Evolutionary conservation across 2,329 filamentous ascomycete species (phyloP), one percentile per base, ranked within the genome.

Genomic region (Allantophomopsis cytisporea): DNA sequence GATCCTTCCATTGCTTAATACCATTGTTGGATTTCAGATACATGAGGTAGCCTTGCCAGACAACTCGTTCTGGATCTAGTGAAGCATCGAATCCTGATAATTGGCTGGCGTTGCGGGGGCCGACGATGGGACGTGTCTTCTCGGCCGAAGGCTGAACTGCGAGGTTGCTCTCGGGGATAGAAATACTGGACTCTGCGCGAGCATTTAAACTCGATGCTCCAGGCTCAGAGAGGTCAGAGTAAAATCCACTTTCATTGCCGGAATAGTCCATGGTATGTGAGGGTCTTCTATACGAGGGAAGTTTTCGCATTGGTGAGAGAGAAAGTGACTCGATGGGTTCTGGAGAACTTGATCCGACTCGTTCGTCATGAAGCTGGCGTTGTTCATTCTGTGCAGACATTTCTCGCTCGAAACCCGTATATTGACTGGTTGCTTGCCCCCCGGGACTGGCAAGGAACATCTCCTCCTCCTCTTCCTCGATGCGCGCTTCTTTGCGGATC

Each of bases 11-110:
- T 53, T 94, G 83, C 36, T 83, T 78, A 15, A 98, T 75, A 7
- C 87, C 86, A 16, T 80, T 71, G 52, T 86, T 88, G 45, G 80
- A 83, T 51, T 84, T 86, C 41, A 95, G 72, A 45, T 86, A 77
- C 58, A 84, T 83, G 23, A 96, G 73, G 69, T 86, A 88, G 38
- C 89, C 88, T 55, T 96, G 87, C 72, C 84, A 94, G 35, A 96
- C 73, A n/a, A 96, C 81, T 18, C 88, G 80, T 56, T 94, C 88
- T 1, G 81, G 78, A 46, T 91, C 85, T 40, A 70, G 65, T 40
- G 80, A 69, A 8, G 41, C 31, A 43, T 63, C 63, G 47, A 65
- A 58, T 39, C 68, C 74, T 50, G 78, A 81, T 38, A 71, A 59
- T 51, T 84, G 80, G 55, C 75, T 82, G 7, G 65, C 54, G 39